Base-by-base conservation (phyloP, 352 stramenopile genomes). In the Pythium diclinum region DNA sequence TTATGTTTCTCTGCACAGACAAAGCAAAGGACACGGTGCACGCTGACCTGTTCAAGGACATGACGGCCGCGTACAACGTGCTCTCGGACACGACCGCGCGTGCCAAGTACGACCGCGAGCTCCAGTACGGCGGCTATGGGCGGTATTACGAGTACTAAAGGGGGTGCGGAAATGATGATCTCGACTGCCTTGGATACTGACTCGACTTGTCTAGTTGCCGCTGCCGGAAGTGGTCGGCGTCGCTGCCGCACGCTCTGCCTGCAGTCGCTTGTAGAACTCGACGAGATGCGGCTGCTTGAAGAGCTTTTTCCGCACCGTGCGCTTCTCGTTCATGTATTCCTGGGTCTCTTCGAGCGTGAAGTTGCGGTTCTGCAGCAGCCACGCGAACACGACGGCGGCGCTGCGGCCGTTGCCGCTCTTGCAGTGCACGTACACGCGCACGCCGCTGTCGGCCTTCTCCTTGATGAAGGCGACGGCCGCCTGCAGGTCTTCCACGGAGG, bases 371-470 rank as follows among this genome's bases (percentile, higher is more conserved):
- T 83, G 73, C 16, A 98, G 71, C 6, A 98, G 67, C 92, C 92
- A 98, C 53, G 89, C 96, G 65, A 97, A 95, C 1, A 87, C 92
- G 55, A 96, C 85, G 1, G 95, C 92, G 28, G 91, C 94, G 32
- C 83, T 97, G 54, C 96, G 84, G n/a, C 96, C 96, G 66, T 98
- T 96, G 36, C 96, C 96, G 36, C 92, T 91, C 75, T 98, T 97
- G 81, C 96, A 99, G 71, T 98, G 96, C 51, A 99, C 92, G 64
- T 98, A 98, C n/a, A 98, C 95, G 32, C 86, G 78, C 36, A 91
- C 89, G 23, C 93, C 94, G 56, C 75, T 72, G 25, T 83, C 67
- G 46, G 91, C 77, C 66, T 98, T 89, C 54, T 94, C 75, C 62
- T 91, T 49, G 63, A 98, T 97, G 61, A 98, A 98, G 14, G 78